phyloP scores from a whole-genome alignment of 805 yeast species.

The Ogataea siamensis region DNA sequence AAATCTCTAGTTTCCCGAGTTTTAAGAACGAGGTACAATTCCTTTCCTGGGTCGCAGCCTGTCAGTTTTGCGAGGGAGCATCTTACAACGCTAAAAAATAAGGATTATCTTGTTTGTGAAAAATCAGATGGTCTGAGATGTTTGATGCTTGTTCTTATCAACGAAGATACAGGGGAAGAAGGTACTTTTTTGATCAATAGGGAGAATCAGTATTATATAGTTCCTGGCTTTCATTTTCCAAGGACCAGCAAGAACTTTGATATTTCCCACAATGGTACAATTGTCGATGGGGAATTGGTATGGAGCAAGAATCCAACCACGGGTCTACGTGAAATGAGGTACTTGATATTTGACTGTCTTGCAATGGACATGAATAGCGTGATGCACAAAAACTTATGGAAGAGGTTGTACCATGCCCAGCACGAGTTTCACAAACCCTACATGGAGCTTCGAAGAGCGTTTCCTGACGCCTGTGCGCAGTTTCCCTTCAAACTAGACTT shows the following conservation, averaged over 20 bases:
- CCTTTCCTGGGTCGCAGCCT: conserved; percentile 94
- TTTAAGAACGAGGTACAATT: conserved; percentile 50
- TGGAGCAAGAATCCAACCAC: conserved; percentile 56
- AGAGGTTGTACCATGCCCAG: conserved; percentile 83
- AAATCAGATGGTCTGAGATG: conserved; percentile 93
- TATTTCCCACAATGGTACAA: conserved; percentile 78
- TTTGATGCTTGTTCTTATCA: conserved; percentile 59
- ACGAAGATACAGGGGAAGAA: conserved; percentile 72
- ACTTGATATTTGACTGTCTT: conserved; percentile 86
- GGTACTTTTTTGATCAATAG: conserved; percentile 87
- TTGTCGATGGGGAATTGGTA: conserved; percentile 93
- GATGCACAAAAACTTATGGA: conserved; percentile 68
- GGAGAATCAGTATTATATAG: conserved; percentile 78
- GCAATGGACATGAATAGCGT: conserved; percentile 76
- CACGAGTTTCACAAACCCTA: conserved; percentile 82
- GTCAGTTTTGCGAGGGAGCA: conserved; percentile 82
- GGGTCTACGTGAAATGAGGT: conserved; percentile 65
- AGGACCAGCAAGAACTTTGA: conserved; percentile 42
- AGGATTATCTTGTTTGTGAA: conserved; percentile 93
- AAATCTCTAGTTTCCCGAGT: conserved; percentile 65
- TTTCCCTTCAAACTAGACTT: conserved; percentile 86
- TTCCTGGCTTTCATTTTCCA: conserved; percentile 87
- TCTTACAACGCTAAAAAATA: conserved; percentile 58
- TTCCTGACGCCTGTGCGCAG: conserved; percentile 69
- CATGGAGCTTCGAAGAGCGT: conserved; percentile 59